These are phyloP conservation scores for Sphagnum fallax DNA, from an alignment of 228 moss, liverwort and hornwort species.

Conservation along the genomic window DNA sequence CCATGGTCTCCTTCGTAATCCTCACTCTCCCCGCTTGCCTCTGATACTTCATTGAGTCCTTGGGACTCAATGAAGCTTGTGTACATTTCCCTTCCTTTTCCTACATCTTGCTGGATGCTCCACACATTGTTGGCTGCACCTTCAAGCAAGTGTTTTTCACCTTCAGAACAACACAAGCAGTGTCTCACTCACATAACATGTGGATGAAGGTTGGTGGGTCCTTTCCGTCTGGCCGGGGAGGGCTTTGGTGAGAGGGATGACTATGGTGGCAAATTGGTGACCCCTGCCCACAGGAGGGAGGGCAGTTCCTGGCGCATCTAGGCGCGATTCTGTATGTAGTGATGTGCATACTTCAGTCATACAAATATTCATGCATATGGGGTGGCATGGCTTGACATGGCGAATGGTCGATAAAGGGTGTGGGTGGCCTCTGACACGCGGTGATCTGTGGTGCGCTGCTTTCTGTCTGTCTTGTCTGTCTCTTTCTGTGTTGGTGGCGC, in stretches of 20 bases:
- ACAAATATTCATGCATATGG: constrained; percentile 38
- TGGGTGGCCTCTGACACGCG: constrained; percentile 99
- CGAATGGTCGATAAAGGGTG: constrained; percentile 56
- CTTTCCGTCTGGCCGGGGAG: constrained; percentile 87
- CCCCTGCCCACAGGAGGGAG: constrained; percentile 98
- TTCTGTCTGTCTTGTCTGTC: constrained; percentile 62
- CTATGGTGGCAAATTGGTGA: constrained; percentile 98
- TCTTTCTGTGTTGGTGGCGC: constrained; percentile 59
- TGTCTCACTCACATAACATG: constrained; percentile 25
- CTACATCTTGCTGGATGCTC: not conserved
- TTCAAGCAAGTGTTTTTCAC: not conserved
- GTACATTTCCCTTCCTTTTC: no score
- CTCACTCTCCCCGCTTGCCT: no score
- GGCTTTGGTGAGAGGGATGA: constrained; percentile 91
- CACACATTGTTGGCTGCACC: not conserved
- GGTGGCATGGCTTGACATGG: not conserved
- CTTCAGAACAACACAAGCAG: constrained; percentile 1
- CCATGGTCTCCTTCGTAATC: no score
- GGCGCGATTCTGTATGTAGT: constrained; percentile 99
- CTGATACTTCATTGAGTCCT: no score
- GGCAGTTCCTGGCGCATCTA: constrained; percentile 99
- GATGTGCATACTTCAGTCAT: constrained; percentile 27
- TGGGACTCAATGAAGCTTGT: no score
- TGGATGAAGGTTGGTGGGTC: constrained; percentile 99
- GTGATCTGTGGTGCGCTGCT: constrained; percentile 97